Conservation (phyloP, 805 yeast species). For the Maudiozyma serrabonitensis region DNA sequence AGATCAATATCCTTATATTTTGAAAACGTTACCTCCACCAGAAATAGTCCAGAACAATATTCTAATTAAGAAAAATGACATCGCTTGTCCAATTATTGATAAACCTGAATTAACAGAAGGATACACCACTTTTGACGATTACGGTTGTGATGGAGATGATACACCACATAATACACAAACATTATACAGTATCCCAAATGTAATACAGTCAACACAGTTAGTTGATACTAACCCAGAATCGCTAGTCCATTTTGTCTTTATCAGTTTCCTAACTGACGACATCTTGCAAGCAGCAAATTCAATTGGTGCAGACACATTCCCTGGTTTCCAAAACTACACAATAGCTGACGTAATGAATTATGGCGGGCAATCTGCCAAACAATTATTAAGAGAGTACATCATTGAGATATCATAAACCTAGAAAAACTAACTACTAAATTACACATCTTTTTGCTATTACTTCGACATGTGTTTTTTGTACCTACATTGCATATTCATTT, state of each 20-base stretch:
- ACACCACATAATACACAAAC: conserved; percentile 52
- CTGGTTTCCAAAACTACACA: conserved; percentile 21
- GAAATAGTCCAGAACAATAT: not conserved
- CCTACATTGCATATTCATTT: too few species aligned
- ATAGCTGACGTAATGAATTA: conserved; percentile 31
- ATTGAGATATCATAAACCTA: not conserved
- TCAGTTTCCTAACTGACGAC: conserved; percentile 47
- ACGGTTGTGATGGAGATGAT: conserved; percentile 84
- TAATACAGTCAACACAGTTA: conserved; percentile 40
- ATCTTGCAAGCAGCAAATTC: conserved; percentile 37
- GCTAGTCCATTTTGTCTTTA: conserved; percentile 62
- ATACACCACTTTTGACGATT: conserved; percentile 73
- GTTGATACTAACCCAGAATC: conserved; percentile 15
- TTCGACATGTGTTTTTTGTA: too few species aligned
- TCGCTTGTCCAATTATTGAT: conserved; percentile 18
- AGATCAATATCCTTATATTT: conserved; percentile 36
- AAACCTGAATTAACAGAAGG: conserved; percentile 44
- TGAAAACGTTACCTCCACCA: conserved; percentile 12
- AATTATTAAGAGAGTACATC: conserved; percentile 34
- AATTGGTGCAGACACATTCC: conserved; percentile 1
- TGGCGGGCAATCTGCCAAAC: conserved; percentile 36
- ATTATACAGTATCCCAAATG: conserved; percentile 65
- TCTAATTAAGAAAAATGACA: not conserved
- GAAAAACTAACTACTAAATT: too few species aligned
- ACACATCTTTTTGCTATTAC: too few species aligned